Conservation (phyloP, 164 flowering plant species). For the Hamamelis virginiana region DNA sequence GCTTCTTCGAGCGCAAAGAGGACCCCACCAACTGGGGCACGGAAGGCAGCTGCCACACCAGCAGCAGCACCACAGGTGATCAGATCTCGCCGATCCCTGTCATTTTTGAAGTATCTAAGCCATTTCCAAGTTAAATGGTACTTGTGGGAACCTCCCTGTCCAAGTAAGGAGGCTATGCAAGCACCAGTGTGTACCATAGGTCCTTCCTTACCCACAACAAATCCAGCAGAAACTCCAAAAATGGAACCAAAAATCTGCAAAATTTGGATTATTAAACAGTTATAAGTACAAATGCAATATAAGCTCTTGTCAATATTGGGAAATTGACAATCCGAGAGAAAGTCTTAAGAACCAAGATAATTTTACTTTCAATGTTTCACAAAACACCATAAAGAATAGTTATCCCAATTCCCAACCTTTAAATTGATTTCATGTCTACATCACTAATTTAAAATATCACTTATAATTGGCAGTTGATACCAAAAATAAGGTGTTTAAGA, state of each 20-base stretch:
- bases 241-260: conserved; percentile 83
- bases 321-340: background rate
- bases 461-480: too few species aligned
- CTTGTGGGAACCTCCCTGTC: conserved; percentile 88
- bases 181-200: conserved; percentile 98
- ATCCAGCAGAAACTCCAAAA: conserved; percentile 78
- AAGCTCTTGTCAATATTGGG: background rate
- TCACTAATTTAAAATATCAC: too few species aligned
- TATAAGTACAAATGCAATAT: background rate
- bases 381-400: too few species aligned
- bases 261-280: background rate
- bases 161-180: conserved; percentile 79
- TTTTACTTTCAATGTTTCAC: too few species aligned
- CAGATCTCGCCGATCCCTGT: conserved; percentile 81
- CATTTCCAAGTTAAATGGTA: conserved; percentile 84
- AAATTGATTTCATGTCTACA: too few species aligned
- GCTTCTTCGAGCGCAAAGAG: conserved; percentile 94
- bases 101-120: conserved; percentile 87
- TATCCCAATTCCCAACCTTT: too few species aligned
- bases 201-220: conserved; percentile 92
- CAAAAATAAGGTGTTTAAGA: too few species aligned
- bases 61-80: conserved; percentile 96
- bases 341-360: too few species aligned
- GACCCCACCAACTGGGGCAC: conserved; percentile 95
- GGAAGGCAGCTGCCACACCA: conserved; percentile 95